A percentile compares a stretch with the other conserved stretches of the same genome.
Conservation (phyloP, 2,329 filamentous ascomycete genomes). For the Pyrenochaeta sp. region DNA sequence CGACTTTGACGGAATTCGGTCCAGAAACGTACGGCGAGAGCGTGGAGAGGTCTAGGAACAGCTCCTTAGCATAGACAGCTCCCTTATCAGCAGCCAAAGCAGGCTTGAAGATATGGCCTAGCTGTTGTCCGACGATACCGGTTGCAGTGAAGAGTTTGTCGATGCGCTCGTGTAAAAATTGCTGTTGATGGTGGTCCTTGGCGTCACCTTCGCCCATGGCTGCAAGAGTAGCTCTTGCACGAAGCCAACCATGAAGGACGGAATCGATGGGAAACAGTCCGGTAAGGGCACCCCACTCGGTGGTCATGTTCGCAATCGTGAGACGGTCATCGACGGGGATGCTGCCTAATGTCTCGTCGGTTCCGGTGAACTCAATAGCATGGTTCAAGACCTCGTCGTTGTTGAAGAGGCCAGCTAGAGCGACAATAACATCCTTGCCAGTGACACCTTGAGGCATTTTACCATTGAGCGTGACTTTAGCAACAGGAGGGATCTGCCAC, state of each 20-base stretch:
- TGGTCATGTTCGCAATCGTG: slow-evolving; percentile 82
- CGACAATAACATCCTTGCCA: slow-evolving; percentile 93
- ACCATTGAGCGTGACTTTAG: slow-evolving; percentile 80
- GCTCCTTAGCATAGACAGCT: slow-evolving; percentile 81
- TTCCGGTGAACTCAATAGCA: slow-evolving; percentile 85
- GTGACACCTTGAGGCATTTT: slow-evolving; percentile 80
- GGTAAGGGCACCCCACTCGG: slow-evolving; percentile 79
- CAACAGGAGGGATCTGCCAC: slow-evolving; percentile 89
- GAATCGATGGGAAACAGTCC: slow-evolving; percentile 83
- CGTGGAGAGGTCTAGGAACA: slow-evolving; percentile 83
- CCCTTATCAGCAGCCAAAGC: slow-evolving; percentile 75
- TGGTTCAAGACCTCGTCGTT: slow-evolving; percentile 91
- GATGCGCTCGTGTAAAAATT: slow-evolving; percentile 76
- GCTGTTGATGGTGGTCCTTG: slow-evolving; percentile 59
- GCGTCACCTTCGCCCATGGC: slow-evolving; percentile 65
- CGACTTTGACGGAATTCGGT: slow-evolving; percentile 89
- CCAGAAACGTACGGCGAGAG: slow-evolving; percentile 85
- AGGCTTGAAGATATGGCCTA: slow-evolving; percentile 58
- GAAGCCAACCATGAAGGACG: slow-evolving; percentile 75
- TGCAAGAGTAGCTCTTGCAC: slow-evolving; percentile 76
- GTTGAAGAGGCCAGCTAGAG: slow-evolving; percentile 85
- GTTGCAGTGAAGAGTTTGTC: slow-evolving; percentile 69
- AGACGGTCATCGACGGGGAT: slow-evolving; percentile 77
- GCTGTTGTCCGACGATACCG: slow-evolving; percentile 46
- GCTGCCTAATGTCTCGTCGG: slow-evolving; percentile 76